Evolutionary conservation across 768 basidiomycete species (phyloP), one percentile per base, ranked within the genome.

Genomic region (Podaxis sp.): DNA sequence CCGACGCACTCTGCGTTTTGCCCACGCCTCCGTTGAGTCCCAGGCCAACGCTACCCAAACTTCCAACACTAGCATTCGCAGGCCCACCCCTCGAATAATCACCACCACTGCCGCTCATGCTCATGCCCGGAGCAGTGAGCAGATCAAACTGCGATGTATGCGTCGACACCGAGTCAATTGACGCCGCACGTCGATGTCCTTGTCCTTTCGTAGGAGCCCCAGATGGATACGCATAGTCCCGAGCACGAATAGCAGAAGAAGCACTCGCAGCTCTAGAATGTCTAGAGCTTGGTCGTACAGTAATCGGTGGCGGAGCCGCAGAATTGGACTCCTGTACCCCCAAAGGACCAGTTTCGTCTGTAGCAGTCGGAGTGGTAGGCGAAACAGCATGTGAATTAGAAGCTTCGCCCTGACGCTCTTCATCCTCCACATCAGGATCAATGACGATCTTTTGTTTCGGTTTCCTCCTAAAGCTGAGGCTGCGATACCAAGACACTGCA

Each of bases 401-500:
- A 65, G 61, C 57, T 68, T 71, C 9, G 72, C 68, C 65, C 70
- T 71, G 53, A 72, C 72, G 53, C 63, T 75, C 19, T 8, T 17
- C 44, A 19, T 46, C 3, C 33, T 75, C 75, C 12, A 67, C 65
- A 1, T 66, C 65, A 17, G 76, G 77, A 62, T 78, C 76, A 42
- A 76, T 75, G 15, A 73, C 66, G 13, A 63, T 30, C 46, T 63
- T 63, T 36, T 68, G 73, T 57, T 72, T 74, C 33, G 67, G 73
- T 59, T 75, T 74, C 56, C 67, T 74, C 28, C 76, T 73, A 22
- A 74, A 71, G 57, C 77, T 77, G 22, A 79, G 69, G 8, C 74
- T 74, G 19, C 77, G 73, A 56, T 78, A 79, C 80, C 79, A 81
- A 12, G 78, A 76, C 40, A 68, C 61, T 11, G 72, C 73, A 54